phyloP scores from a whole-genome alignment of 2,329 filamentous ascomycete genomes.

The Cladophialophora psammophila region DNA sequence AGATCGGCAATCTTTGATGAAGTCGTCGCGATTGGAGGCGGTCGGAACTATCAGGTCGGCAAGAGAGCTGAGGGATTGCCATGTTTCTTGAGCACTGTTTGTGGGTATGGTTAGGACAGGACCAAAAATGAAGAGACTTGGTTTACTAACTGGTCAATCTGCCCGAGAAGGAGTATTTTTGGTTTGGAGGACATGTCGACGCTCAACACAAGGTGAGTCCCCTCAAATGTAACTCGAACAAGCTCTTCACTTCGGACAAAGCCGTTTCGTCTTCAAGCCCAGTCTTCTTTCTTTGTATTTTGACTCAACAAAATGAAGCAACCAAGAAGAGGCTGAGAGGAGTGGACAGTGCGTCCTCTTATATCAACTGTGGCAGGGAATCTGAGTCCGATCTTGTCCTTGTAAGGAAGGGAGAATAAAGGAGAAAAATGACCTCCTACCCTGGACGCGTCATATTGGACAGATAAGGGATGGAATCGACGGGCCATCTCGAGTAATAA shows the following conservation, averaged over 20 bases:
- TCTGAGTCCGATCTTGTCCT: not conserved
- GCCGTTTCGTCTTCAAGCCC: not conserved
- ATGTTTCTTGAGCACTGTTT: slow-evolving; percentile 65
- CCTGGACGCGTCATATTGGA: not conserved
- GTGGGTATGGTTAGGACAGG: slow-evolving; percentile 13
- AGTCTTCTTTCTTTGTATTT: not conserved
- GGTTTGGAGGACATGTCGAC: slow-evolving; percentile 49
- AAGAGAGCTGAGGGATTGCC: slow-evolving; percentile 66
- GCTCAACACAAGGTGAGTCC: not conserved
- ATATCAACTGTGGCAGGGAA: not conserved
- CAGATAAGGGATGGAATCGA: not conserved
- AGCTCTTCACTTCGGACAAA: not conserved
- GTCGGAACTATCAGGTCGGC: slow-evolving; percentile 71
- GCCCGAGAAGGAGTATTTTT: slow-evolving; percentile 69
- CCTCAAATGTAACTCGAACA: not conserved
- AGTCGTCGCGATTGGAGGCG: slow-evolving; percentile 69
- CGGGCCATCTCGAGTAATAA: no score
- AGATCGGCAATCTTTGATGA: slow-evolving; percentile 71
- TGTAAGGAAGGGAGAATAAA: not conserved
- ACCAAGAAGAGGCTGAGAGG: not conserved
- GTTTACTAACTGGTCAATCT: slow-evolving; percentile 67
- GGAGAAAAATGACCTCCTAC: not conserved
- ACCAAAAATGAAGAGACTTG: not conserved
- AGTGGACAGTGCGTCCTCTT: not conserved
- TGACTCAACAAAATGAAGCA: not conserved